These are phyloP conservation scores for Zymoseptoria ardabiliae DNA, from an alignment of 2,329 filamentous ascomycete species.

Conservation along the genomic window DNA sequence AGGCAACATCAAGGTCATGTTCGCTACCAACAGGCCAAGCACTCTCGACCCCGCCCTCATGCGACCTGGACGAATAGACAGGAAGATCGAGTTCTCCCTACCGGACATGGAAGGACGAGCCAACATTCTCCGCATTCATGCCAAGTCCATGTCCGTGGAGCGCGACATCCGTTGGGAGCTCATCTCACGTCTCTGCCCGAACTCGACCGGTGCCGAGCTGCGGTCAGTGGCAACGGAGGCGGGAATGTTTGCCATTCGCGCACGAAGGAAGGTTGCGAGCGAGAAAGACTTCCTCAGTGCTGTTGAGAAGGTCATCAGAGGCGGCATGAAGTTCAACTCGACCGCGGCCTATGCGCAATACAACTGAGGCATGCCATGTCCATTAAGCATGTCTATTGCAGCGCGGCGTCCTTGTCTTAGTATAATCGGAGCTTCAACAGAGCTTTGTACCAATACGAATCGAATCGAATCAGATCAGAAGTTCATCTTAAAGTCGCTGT, in stretches of 20 bases:
- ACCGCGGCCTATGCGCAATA: conserved; percentile 98
- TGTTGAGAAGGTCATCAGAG: conserved; percentile 99
- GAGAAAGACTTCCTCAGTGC: conserved; percentile 98
- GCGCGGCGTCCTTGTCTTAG: conserved; percentile 13
- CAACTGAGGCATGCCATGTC: conserved; percentile 57
- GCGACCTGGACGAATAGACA: conserved; percentile 93
- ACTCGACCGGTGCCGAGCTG: conserved; percentile 92
- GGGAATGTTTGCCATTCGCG: conserved; percentile 95
- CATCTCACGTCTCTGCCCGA: conserved; percentile 92
- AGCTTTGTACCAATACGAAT: conserved; percentile 14
- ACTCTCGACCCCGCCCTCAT: conserved; percentile 95
- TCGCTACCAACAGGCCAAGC: conserved; percentile 92
- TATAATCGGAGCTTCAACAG: conserved; percentile 9
- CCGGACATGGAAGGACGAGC: conserved; percentile 95
- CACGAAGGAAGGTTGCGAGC: conserved; percentile 89
- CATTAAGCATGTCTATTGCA: conserved; percentile 5
- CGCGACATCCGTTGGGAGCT: conserved; percentile 98
- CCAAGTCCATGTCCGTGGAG: conserved; percentile 99
- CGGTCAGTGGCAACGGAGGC: conserved; percentile 96
- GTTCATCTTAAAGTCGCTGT: not conserved
- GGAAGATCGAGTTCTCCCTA: conserved; percentile 97
- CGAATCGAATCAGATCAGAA: not conserved
- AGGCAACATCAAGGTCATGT: conserved; percentile 99
- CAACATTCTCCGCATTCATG: conserved; percentile 96
- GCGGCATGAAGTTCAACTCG: conserved; percentile 98